These are phyloP conservation scores for Pelagomonas calceolata DNA, from an alignment of 108 stramenopile species.

Conservation along the genomic window DNA sequence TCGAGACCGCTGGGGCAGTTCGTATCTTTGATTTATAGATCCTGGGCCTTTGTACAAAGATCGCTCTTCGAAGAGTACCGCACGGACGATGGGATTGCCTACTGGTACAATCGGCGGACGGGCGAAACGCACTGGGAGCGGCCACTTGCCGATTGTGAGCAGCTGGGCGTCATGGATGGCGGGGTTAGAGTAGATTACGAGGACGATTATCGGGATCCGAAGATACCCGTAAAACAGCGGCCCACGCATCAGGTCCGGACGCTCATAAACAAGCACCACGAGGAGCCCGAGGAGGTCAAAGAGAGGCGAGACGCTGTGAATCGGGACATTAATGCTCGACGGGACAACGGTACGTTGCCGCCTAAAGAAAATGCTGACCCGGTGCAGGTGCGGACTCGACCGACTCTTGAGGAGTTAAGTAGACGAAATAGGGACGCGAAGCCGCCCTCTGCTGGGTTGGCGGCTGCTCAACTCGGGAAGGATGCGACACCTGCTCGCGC, in stretches of 20 bases:
- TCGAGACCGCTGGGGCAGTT: slow-evolving; percentile 35
- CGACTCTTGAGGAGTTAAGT: too few species aligned
- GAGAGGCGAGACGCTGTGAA: neutral
- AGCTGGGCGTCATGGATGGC: slow-evolving; percentile 32
- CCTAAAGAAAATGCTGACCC: neutral
- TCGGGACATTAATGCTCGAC: slow-evolving; percentile 15
- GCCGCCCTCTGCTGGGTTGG: too few species aligned
- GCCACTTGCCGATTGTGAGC: slow-evolving; percentile 37
- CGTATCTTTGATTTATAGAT: slow-evolving; percentile 40
- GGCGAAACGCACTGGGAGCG: slow-evolving; percentile 56
- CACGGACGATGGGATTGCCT: slow-evolving; percentile 44
- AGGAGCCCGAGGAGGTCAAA: neutral
- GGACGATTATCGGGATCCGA: slow-evolving; percentile 21
- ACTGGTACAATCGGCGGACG: slow-evolving; percentile 49
- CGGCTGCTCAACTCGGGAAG: too few species aligned
- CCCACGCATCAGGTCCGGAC: slow-evolving; percentile 14
- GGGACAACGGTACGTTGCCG: slow-evolving; percentile 14
- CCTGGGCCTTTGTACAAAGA: slow-evolving; percentile 50
- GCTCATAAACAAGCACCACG: slow-evolving; percentile 21
- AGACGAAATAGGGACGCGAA: too few species aligned
- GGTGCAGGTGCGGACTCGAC: too few species aligned
- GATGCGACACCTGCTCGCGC: too few species aligned
- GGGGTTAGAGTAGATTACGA: slow-evolving; percentile 23
- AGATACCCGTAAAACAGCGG: neutral
- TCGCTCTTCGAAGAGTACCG: slow-evolving; percentile 30